phyloP scores from a whole-genome alignment of 1,139 yeast genomes.

The Martiniozyma asiatica region DNA sequence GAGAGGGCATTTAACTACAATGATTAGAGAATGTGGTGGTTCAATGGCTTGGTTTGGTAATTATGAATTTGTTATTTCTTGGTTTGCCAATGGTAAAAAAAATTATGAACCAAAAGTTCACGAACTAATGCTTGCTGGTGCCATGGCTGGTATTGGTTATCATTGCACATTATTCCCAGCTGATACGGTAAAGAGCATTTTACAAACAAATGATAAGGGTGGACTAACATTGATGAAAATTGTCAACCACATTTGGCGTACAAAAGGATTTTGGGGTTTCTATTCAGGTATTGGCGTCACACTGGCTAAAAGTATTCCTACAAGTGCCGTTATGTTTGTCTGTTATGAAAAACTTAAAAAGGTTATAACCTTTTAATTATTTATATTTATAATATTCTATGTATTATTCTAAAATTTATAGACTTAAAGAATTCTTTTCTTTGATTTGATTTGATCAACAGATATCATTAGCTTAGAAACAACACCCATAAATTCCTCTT shows the following conservation, averaged over 20 bases:
- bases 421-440: too few species aligned
- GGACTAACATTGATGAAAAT: constrained; percentile 23
- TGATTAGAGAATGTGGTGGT: constrained; percentile 76
- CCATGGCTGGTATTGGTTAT: constrained; percentile 73
- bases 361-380: constrained; percentile 4
- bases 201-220: constrained; percentile 45
- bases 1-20: constrained; percentile 82
- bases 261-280: constrained; percentile 53
- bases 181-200: constrained; percentile 78
- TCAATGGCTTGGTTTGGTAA: constrained; percentile 93
- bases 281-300: constrained; percentile 85
- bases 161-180: constrained; percentile 77
- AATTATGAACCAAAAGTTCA: constrained; percentile 27
- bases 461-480: too few species aligned
- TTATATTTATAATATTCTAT: not conserved
- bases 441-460: too few species aligned
- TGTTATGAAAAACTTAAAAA: constrained; percentile 58
- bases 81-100: constrained; percentile 23
- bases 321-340: constrained; percentile 78
- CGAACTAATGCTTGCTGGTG: constrained; percentile 66
- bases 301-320: constrained; percentile 70
- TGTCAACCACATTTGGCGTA: constrained; percentile 27
- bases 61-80: constrained; percentile 46
- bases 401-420: not conserved
- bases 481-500: constrained; percentile 64